Conservation (phyloP, 73 alveolate genomes). For the Paramecium bursaria region DNA sequence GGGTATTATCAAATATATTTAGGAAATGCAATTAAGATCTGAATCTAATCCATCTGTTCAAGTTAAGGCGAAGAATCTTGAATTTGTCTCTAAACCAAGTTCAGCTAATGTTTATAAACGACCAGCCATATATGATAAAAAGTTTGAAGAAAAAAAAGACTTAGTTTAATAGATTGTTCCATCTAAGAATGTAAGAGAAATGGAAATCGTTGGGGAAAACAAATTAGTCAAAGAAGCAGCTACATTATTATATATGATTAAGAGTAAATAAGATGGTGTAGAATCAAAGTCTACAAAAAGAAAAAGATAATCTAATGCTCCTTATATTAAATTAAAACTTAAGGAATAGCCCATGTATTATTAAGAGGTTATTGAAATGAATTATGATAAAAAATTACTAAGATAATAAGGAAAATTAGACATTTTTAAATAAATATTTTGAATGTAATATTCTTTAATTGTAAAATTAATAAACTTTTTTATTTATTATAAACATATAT, state of each 20-base stretch:
- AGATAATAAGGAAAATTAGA: constrained; percentile 32
- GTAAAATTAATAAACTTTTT: no score
- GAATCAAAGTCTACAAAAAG: not conserved
- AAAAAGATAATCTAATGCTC: not conserved
- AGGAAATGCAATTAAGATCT: constrained; percentile 50
- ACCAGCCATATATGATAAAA: constrained; percentile 23
- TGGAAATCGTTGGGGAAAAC: constrained; percentile 34
- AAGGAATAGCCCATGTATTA: constrained; percentile 35
- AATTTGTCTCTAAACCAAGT: constrained; percentile 8
- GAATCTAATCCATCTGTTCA: not conserved
- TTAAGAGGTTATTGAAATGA: constrained; percentile 42
- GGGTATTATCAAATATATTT: not conserved
- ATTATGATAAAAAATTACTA: constrained; percentile 4
- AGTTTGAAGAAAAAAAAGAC: constrained; percentile 13
- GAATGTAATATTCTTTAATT: no score
- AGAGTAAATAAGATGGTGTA: not conserved
- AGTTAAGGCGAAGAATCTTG: not conserved
- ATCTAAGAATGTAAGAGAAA: not conserved
- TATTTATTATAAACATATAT: no score
- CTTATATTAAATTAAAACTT: constrained; percentile 4
- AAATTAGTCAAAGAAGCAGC: constrained; percentile 35
- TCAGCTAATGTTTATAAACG: constrained; percentile 23
- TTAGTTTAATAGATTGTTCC: constrained; percentile 14
- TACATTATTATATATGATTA: constrained; percentile 12
- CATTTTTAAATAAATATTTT: constrained; percentile 42